A percentile compares a stretch with the other conserved stretches of the same genome.
Evolutionary conservation across 2,329 filamentous ascomycete species (phyloP).

Genomic region (Penicillium hordei): DNA sequence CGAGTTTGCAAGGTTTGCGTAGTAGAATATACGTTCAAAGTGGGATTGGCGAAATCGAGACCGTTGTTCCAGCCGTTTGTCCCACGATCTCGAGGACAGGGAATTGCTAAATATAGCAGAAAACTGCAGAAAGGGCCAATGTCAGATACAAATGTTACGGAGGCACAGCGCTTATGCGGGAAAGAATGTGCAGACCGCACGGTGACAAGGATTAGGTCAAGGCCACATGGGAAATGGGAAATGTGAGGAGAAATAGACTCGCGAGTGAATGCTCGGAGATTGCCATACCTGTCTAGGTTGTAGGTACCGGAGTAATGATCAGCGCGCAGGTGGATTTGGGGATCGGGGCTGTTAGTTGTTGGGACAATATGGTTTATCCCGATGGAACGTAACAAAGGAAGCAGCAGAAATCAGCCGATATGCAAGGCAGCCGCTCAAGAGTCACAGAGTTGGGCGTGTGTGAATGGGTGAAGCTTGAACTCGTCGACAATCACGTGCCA

Average conservation of each 20-base stretch:
- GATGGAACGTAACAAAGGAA: constrained; percentile 2
- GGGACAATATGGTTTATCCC: background rate
- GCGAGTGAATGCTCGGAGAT: constrained; percentile 14
- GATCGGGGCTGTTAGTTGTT: background rate
- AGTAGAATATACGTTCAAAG: background rate
- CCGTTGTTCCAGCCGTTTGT: constrained; percentile 24
- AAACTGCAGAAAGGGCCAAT: constrained; percentile 26
- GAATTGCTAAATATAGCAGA: constrained; percentile 41
- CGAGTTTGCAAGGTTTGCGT: background rate
- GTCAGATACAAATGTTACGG: constrained; percentile 29
- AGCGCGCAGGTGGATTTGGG: constrained; percentile 13
- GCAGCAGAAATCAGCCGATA: constrained; percentile 8
- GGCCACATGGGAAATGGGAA: background rate
- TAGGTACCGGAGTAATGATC: constrained; percentile 26
- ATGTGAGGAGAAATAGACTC: constrained; percentile 9
- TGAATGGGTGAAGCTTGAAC: constrained; percentile 21
- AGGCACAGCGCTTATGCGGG: constrained; percentile 21
- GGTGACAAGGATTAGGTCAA: constrained; percentile 1
- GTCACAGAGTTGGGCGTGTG: constrained; percentile 12
- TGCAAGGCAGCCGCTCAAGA: constrained; percentile 2
- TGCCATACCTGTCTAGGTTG: constrained; percentile 21
- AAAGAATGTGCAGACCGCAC: constrained; percentile 6
- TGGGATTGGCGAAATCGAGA: constrained; percentile 11
- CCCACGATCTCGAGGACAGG: constrained; percentile 25
- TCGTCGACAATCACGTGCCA: constrained; percentile 6